Conservation (phyloP, 768 basidiomycete genomes). For the Gymnopilus junonius region DNA sequence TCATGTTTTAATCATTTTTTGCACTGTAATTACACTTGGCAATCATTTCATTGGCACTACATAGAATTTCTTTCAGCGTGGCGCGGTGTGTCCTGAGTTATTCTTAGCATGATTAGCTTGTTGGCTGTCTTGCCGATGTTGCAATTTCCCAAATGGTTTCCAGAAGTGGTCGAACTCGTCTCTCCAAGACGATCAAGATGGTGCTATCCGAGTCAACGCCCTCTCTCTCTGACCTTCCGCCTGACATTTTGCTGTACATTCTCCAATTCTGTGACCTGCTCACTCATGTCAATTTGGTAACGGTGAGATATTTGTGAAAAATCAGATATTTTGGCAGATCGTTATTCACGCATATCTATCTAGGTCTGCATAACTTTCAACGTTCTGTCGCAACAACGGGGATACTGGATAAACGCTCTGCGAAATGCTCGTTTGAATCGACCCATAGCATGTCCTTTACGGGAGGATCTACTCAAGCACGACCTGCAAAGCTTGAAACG, state of each 20-base stretch:
- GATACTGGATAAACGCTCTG: slow-evolving; percentile 34
- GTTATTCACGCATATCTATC: neutral
- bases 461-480: slow-evolving; percentile 28
- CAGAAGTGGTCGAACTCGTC: neutral
- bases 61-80: neutral
- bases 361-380: slow-evolving; percentile 27
- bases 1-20: slow-evolving; percentile 19
- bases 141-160: neutral
- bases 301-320: neutral
- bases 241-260: slow-evolving; percentile 1
- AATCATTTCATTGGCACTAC: slow-evolving; percentile 11
- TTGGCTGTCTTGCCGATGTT: neutral
- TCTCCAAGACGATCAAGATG: neutral
- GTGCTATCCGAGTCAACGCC: too few species aligned
- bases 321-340: neutral
- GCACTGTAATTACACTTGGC: slow-evolving; percentile 18
- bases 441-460: slow-evolving; percentile 34
- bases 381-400: slow-evolving; percentile 25
- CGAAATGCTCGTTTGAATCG: slow-evolving; percentile 17
- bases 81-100: neutral
- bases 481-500: slow-evolving; percentile 24
- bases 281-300: neutral
- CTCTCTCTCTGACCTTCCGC: neutral
- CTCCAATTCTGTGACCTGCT: slow-evolving; percentile 2
- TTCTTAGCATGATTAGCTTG: neutral